These are phyloP conservation scores for Neophaeococcomyces aloes DNA, from an alignment of 2,329 filamentous ascomycete genomes.

Conservation along the genomic window DNA sequence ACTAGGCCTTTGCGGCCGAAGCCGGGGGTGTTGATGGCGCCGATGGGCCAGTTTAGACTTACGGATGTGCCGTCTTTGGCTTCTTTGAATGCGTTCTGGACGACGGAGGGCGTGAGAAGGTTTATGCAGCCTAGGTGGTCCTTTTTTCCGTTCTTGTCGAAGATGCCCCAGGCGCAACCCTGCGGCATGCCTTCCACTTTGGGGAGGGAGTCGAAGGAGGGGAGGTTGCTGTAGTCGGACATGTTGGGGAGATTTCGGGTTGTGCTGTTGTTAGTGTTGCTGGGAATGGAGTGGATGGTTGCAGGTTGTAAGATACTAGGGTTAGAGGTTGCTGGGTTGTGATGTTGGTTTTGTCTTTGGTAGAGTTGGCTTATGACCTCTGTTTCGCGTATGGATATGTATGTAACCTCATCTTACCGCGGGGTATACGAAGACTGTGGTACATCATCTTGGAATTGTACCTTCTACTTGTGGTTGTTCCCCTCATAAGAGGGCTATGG, in stretches of 20 bases:
- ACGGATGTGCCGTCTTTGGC: conserved; percentile 47
- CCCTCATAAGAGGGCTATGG: too few relatives aligned
- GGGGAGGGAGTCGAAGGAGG: conserved; percentile 37
- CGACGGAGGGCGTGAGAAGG: conserved; percentile 46
- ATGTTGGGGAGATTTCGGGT: conserved; percentile 2
- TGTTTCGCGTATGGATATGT: too few relatives aligned
- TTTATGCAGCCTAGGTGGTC: conserved; percentile 41
- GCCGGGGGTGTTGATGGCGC: conserved; percentile 41
- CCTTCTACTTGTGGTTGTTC: too few relatives aligned
- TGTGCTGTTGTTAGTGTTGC: conserved; percentile 1
- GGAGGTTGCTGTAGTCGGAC: conserved; percentile 25
- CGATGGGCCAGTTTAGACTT: conserved; percentile 44
- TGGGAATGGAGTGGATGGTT: neutral
- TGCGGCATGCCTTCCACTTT: conserved; percentile 35
- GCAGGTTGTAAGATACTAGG: too few relatives aligned
- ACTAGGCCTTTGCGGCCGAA: conserved; percentile 33
- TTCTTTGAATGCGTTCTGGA: conserved; percentile 42
- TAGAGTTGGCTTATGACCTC: too few relatives aligned
- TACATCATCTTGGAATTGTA: too few relatives aligned
- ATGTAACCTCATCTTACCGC: too few relatives aligned
- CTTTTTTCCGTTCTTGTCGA: conserved; percentile 39
- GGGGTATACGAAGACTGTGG: too few relatives aligned
- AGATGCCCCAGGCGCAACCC: conserved; percentile 47
- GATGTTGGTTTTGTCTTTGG: too few relatives aligned
- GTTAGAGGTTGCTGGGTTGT: too few relatives aligned